Evolutionary conservation across 441 rosid species (phyloP).

Genomic region (Daphne laureola): DNA sequence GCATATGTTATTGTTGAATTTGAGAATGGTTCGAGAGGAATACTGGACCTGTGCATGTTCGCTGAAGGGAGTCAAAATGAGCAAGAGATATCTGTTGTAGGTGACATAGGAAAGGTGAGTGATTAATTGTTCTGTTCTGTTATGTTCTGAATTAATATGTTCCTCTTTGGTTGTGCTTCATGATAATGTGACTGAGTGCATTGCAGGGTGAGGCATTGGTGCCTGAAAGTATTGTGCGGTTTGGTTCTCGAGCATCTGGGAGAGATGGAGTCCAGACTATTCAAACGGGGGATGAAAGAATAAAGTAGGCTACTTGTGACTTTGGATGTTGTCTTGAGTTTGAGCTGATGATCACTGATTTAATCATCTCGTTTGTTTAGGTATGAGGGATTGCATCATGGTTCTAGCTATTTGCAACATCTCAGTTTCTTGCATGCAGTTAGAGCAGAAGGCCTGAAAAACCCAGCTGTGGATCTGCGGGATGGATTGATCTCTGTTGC

Average conservation of each 20-base stretch:
- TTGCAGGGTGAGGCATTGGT: slow-evolving; percentile 87
- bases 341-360: neutral
- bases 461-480: slow-evolving; percentile 64
- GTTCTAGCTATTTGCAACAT: slow-evolving; percentile 93
- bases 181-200: slow-evolving; percentile 7
- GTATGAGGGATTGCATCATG: slow-evolving; percentile 86
- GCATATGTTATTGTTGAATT: slow-evolving; percentile 85
- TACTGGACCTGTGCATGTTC: slow-evolving; percentile 97
- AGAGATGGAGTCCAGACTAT: slow-evolving; percentile 62
- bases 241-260: slow-evolving; percentile 53
- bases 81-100: slow-evolving; percentile 86
- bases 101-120: slow-evolving; percentile 78
- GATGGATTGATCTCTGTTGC: slow-evolving; percentile 94
- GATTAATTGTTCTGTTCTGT: too few relatives aligned
- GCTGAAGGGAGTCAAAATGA: slow-evolving; percentile 95
- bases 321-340: neutral
- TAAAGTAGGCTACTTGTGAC: slow-evolving; percentile 40
- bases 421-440: slow-evolving; percentile 61
- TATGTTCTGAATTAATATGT: neutral
- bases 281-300: slow-evolving; percentile 63
- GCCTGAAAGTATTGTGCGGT: slow-evolving; percentile 69
- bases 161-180: neutral
- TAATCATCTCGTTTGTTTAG: slow-evolving; percentile 20
- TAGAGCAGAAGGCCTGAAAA: slow-evolving; percentile 36
- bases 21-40: slow-evolving; percentile 83